Evolutionary conservation across 768 basidiomycete genomes (phyloP), one percentile per base, ranked within the genome.

Genomic region (Boletus rex-veris): DNA sequence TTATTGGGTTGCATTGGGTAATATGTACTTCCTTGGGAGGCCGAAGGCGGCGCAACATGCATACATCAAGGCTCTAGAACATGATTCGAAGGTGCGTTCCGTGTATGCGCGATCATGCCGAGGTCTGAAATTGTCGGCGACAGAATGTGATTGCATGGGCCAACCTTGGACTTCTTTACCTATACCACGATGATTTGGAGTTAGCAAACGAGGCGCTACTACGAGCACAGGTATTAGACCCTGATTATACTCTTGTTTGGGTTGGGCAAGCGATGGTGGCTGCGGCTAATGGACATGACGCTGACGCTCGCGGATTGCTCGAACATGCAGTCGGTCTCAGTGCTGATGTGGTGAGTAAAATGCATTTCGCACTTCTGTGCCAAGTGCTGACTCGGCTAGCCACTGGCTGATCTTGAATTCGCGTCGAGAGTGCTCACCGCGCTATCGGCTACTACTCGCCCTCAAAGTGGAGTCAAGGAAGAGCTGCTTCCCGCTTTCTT

Each of bases 241-340:
- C 96, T 7, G 96, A 98, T 64, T 88, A 86, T 71, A 79, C 88
- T 1, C 64, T 85, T 19, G 86, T 93, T 8, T 99, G 97, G 97
- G 77, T 96, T 19, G 97, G 93, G 1, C 94, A 95, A 67, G 88
- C 82, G 4, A 69, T 92, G 24, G 77, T 91, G 40, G 89, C 89
- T 42, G 77, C 75, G 16, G 65, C 71, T 31, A 81, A 83, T 52
- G 81, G 79, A 4, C 80, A 90, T 49, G 67, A 78, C 30, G 59
- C 65, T 5, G 86, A 93, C 50, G 85, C 90, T 3, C 75, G 76
- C 18, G 77, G 84, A 5, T 67, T 97, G 53, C 79, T 93, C 31
- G 83, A 84, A 55, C 89, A 94, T 70, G 87, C 87, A 11, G 78
- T 85, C 18, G 74, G 79, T 33, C 68, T 93, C 57, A 72, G 78